Evolutionary conservation across 1,284 basidiomycete species (phyloP).

Genomic region (Pseudozyma pruni): DNA sequence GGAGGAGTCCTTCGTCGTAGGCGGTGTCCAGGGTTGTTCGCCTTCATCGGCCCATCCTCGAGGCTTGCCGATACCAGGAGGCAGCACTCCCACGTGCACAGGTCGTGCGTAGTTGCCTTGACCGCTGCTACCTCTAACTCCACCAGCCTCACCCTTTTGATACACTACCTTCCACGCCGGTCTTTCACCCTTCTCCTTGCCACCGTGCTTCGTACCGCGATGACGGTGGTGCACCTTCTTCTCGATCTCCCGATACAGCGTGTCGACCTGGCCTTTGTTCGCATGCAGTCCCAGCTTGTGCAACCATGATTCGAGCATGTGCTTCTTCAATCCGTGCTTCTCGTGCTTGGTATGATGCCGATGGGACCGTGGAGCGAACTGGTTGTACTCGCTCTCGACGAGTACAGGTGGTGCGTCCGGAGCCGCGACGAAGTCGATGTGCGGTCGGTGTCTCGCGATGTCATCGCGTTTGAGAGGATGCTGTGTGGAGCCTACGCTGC

Average conservation of each 20-base stretch:
- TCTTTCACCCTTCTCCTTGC: neutral
- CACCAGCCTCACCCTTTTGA: neutral
- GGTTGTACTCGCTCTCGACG: constrained; percentile 18
- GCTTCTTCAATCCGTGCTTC: neutral
- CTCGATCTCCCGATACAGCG: constrained; percentile 1
- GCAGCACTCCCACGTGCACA: constrained; percentile 3
- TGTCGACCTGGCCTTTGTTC: constrained; percentile 3
- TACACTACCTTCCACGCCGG: constrained; percentile 4
- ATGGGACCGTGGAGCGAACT: constrained; percentile 9
- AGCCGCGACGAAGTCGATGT: constrained; percentile 2
- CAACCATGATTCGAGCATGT: constrained; percentile 15
- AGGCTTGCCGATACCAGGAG: constrained; percentile 9
- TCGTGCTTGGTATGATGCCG: neutral
- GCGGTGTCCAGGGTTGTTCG: neutral
- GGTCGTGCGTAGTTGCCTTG: too few relatives aligned
- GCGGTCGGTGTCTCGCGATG: neutral
- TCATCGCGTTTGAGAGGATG: constrained; percentile 2
- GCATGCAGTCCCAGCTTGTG: constrained; percentile 12
- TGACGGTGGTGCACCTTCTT: neutral
- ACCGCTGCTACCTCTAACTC: too few relatives aligned
- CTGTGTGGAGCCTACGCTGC: neutral
- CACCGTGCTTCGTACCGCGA: neutral
- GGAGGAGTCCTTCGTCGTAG: neutral
- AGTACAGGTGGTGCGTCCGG: neutral
- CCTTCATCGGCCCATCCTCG: constrained; percentile 2